Conservation (phyloP, 257 asterid species). For the Forsythia suspensa region DNA sequence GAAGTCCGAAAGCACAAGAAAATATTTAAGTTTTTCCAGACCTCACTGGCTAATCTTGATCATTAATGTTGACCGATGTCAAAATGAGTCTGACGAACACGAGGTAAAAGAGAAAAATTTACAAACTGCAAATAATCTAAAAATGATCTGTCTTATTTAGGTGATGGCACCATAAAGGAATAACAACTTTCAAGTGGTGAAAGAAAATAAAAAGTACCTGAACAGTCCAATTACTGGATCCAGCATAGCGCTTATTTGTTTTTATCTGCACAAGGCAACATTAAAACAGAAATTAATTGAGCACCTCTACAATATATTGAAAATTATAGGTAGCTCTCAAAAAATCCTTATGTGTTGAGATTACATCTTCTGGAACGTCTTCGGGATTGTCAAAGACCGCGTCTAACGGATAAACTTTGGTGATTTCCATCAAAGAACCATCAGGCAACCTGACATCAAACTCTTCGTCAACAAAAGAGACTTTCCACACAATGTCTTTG, state of each 20-base stretch:
- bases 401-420: constrained; percentile 83
- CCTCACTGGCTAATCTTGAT: not conserved
- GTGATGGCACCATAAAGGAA: not conserved
- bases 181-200: not conserved
- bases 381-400: constrained; percentile 77
- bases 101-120: not conserved
- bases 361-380: constrained; percentile 91
- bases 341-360: constrained; percentile 2
- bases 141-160: not conserved
- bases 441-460: constrained; percentile 65
- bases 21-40: not conserved
- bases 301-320: not conserved
- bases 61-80: not conserved
- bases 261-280: constrained; percentile 55
- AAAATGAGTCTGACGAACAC: not conserved
- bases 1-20: not conserved
- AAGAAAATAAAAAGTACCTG: constrained; percentile 37
- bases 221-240: constrained; percentile 86
- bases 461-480: constrained; percentile 16
- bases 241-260: constrained; percentile 81
- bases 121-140: not conserved
- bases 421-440: constrained; percentile 90
- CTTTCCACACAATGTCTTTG: constrained; percentile 12
- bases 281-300: constrained; percentile 4
- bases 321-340: not conserved